Percentiles rank a stretch among this genome's conserved stretches.
phyloP scores from a whole-genome alignment of 768 basidiomycete genomes.

The Gloeophyllum trabeum region DNA sequence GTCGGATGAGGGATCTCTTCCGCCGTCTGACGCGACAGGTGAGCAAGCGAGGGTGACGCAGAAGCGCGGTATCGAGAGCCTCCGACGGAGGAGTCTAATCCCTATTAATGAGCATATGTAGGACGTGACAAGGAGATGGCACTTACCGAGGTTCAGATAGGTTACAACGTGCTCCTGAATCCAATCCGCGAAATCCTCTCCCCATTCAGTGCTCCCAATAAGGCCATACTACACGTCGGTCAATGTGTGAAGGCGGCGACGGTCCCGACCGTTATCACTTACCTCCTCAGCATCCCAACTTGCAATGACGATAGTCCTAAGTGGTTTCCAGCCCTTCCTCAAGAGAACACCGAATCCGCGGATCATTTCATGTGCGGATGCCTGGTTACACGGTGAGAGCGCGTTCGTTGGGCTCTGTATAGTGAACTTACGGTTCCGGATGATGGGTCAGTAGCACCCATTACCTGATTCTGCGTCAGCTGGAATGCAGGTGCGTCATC shows the following conservation, averaged over 20 bases:
- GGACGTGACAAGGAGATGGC: slow-evolving; percentile 1
- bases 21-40: slow-evolving; percentile 59
- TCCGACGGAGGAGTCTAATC: slow-evolving; percentile 46
- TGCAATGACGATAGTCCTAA: slow-evolving; percentile 65
- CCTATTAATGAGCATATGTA: not conserved
- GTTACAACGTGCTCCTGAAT: slow-evolving; percentile 71
- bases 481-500: not conserved
- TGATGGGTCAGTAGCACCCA: slow-evolving; percentile 71
- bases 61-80: slow-evolving; percentile 45
- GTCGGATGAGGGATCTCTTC: slow-evolving; percentile 68
- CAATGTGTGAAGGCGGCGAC: not conserved
- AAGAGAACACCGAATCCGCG: slow-evolving; percentile 62
- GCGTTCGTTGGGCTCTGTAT: too few species aligned
- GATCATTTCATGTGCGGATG: slow-evolving; percentile 66
- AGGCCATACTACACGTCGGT: slow-evolving; percentile 39
- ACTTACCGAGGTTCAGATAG: slow-evolving; percentile 68
- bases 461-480: slow-evolving; percentile 39
- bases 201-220: slow-evolving; percentile 86
- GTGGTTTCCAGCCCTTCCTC: slow-evolving; percentile 71
- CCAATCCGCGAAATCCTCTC: slow-evolving; percentile 83
- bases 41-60: slow-evolving; percentile 77
- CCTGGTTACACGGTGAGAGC: too few species aligned
- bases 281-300: slow-evolving; percentile 78
- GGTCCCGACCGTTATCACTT: slow-evolving; percentile 8
- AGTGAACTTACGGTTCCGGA: too few species aligned